Evolutionary conservation across 495 filamentous ascomycete genomes (phyloP).

Genomic region (Pseudomonodictys pantanalensis): DNA sequence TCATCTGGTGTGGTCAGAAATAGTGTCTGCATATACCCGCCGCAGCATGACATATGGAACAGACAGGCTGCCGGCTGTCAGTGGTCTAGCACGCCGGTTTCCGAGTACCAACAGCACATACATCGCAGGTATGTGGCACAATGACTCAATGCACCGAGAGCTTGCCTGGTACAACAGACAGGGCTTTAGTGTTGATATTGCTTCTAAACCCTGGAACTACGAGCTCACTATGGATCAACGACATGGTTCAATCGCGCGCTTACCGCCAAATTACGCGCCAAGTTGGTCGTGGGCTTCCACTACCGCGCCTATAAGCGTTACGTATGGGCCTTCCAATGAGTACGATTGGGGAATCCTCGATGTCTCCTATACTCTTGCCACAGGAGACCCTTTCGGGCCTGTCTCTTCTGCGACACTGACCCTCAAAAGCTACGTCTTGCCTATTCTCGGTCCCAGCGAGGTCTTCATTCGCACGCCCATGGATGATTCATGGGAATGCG

Average conservation of each 20-base stretch:
- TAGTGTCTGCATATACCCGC: not conserved
- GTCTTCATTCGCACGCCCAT: not conserved
- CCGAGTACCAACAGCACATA: not conserved
- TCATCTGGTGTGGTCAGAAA: not conserved
- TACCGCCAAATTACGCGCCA: not conserved
- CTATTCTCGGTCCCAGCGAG: not conserved
- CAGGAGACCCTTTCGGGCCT: not conserved
- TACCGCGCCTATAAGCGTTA: not conserved
- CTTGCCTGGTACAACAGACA: not conserved
- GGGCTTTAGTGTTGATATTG: not conserved
- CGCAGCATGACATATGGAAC: not conserved
- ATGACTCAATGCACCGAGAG: not conserved
- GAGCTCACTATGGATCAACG: not conserved
- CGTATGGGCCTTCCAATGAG: not conserved
- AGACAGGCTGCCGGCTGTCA: not conserved
- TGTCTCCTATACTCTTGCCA: not conserved
- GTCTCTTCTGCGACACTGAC: not conserved
- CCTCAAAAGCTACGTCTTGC: not conserved
- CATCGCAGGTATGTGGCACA: not conserved
- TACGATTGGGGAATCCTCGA: not conserved
- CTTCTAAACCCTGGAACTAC: not conserved
- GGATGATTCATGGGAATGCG: not conserved
- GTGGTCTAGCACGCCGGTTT: not conserved
- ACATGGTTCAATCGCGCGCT: not conserved
- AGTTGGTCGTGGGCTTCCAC: not conserved